phyloP scores from a whole-genome alignment of 441 rosid genomes.

The Pelargonium myrrhifolium region DNA sequence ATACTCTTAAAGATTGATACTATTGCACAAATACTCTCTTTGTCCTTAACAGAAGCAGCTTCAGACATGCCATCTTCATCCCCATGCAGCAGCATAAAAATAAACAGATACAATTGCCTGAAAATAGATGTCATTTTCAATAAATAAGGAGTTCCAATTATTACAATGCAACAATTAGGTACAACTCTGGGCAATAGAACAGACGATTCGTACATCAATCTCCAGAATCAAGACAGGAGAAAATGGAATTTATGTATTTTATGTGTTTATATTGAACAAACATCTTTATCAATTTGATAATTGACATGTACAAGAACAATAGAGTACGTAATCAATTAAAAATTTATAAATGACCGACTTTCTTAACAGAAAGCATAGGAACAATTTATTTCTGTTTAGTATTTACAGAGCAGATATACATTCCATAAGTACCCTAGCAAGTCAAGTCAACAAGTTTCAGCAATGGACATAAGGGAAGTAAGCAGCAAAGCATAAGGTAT shows the following conservation, averaged over 20 bases:
- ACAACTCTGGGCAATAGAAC: neutral
- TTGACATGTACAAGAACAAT: neutral
- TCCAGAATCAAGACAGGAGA: neutral
- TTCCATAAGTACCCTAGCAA: neutral
- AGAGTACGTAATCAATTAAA: neutral
- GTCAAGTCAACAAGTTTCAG: neutral
- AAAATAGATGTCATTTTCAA: conserved; percentile 18
- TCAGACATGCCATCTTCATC: conserved; percentile 83
- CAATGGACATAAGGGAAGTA: neutral
- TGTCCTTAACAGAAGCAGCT: conserved; percentile 45
- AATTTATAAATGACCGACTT: no score
- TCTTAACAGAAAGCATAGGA: neutral
- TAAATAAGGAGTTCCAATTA: neutral
- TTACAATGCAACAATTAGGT: neutral
- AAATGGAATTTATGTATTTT: neutral
- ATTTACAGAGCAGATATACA: neutral
- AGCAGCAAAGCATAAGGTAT: no score
- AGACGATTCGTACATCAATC: neutral
- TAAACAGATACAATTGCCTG: conserved; percentile 73
- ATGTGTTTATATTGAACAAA: neutral
- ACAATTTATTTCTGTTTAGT: neutral
- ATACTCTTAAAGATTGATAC: conserved; percentile 56
- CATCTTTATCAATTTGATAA: neutral
- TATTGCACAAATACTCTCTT: conserved; percentile 50
- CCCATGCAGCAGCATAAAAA: conserved; percentile 67